phyloP scores from a whole-genome alignment of 2,329 filamentous ascomycete genomes.

The Sphaerulina musiva region DNA sequence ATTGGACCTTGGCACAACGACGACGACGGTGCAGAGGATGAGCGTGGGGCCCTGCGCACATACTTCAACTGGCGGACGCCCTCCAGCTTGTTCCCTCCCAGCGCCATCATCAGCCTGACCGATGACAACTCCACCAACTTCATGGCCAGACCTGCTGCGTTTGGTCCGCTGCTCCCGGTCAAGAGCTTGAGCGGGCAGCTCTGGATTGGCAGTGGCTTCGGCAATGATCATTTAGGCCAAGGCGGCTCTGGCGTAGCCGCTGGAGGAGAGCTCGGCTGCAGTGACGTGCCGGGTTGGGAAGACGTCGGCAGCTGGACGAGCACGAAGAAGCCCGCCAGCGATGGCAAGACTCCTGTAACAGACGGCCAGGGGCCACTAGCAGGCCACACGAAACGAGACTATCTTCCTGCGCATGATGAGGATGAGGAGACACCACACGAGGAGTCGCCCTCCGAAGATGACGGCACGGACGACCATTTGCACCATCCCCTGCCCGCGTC shows the following conservation, averaged over 20 bases:
- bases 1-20: conserved; percentile 28
- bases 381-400: conserved; percentile 24
- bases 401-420: conserved; percentile 34
- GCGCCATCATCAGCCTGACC: conserved; percentile 89
- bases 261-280: conserved; percentile 87
- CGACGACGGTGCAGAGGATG: conserved; percentile 21
- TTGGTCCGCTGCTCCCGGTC: conserved; percentile 70
- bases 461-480: conserved; percentile 80
- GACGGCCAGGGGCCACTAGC: conserved; percentile 9
- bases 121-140: conserved; percentile 99
- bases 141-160: conserved; percentile 83
- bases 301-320: conserved; percentile 44
- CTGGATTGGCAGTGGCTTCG: conserved; percentile 90
- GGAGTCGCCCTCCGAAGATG: conserved; percentile 43
- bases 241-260: conserved; percentile 48
- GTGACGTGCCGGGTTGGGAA: conserved; percentile 85
- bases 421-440: conserved; percentile 40
- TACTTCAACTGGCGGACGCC: conserved; percentile 50
- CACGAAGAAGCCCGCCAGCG: conserved; percentile 18
- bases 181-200: conserved; percentile 79
- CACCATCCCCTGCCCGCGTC: conserved; percentile 53
- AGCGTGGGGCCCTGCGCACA: conserved; percentile 34
- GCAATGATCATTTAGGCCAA: conserved; percentile 63
- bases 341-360: conserved; percentile 15
- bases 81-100: conserved; percentile 86